Percentiles rank a stretch among this genome's conserved stretches.
Evolutionary conservation across 2,329 filamentous ascomycete species (phyloP).

Genomic region (Chrysoporthe deuterocubensis): DNA sequence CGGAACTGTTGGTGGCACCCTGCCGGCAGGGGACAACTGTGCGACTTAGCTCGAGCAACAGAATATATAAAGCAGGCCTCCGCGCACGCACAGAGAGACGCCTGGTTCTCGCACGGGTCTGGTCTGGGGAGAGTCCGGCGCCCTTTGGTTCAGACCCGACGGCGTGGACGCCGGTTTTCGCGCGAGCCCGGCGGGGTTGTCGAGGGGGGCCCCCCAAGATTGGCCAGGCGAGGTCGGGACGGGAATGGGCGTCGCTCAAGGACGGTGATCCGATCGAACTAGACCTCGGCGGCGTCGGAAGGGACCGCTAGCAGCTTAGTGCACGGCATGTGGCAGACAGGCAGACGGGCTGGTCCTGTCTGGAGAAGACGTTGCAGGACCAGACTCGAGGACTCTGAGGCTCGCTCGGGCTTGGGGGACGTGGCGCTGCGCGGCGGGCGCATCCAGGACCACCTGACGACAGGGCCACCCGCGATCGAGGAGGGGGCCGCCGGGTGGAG

Average conservation of each 20-base stretch:
- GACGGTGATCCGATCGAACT: not conserved
- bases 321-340: constrained; percentile 1
- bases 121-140: too few relatives aligned
- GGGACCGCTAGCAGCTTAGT: not conserved
- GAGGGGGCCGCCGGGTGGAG: not conserved
- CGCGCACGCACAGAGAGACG: not conserved
- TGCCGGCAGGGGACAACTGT: not conserved
- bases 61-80: not conserved
- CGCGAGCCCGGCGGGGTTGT: not conserved
- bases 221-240: not conserved
- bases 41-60: not conserved
- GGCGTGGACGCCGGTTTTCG: not conserved
- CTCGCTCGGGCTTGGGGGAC: too few relatives aligned
- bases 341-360: constrained; percentile 31
- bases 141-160: too few relatives aligned
- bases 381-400: not conserved
- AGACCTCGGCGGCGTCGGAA: not conserved
- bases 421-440: not conserved
- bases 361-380: not conserved
- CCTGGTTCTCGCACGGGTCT: not conserved
- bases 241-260: not conserved
- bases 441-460: not conserved
- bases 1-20: constrained; percentile 3
- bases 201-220: not conserved
- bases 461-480: not conserved